phyloP scores from a whole-genome alignment of 2,329 filamentous ascomycete species.

The Trichoderma sp. region DNA sequence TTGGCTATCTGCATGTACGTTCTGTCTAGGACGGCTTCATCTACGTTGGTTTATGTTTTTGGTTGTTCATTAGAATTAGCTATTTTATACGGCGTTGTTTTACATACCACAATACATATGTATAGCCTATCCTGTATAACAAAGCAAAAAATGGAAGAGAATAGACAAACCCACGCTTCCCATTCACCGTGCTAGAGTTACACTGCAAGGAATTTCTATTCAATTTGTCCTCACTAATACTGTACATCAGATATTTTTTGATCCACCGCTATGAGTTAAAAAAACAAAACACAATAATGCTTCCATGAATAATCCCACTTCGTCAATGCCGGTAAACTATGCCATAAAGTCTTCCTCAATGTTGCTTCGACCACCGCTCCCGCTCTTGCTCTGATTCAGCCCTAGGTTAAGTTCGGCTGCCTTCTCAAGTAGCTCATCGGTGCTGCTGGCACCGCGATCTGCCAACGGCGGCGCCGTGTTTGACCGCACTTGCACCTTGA shows the following conservation, averaged over 20 bases:
- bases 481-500: conserved; percentile 52
- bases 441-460: conserved; percentile 24
- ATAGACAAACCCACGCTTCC: background rate
- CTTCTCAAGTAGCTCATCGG: conserved; percentile 43
- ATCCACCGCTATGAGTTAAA: background rate
- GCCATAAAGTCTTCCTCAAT: conserved; percentile 48
- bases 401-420: conserved; percentile 42
- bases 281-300: background rate
- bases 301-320: background rate
- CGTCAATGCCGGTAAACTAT: conserved; percentile 20
- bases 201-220: background rate
- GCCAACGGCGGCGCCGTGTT: conserved; percentile 27
- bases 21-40: background rate
- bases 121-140: background rate
- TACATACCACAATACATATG: background rate
- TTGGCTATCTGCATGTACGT: background rate
- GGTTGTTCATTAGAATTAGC: conserved; percentile 8
- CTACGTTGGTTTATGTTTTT: background rate
- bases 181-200: background rate
- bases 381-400: background rate
- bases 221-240: background rate
- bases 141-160: background rate
- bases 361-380: conserved; percentile 25
- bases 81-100: conserved; percentile 9
- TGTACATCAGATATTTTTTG: background rate